These are phyloP conservation scores for Trametes pubescens DNA, from an alignment of 1,284 basidiomycete genomes.

Conservation along the genomic window DNA sequence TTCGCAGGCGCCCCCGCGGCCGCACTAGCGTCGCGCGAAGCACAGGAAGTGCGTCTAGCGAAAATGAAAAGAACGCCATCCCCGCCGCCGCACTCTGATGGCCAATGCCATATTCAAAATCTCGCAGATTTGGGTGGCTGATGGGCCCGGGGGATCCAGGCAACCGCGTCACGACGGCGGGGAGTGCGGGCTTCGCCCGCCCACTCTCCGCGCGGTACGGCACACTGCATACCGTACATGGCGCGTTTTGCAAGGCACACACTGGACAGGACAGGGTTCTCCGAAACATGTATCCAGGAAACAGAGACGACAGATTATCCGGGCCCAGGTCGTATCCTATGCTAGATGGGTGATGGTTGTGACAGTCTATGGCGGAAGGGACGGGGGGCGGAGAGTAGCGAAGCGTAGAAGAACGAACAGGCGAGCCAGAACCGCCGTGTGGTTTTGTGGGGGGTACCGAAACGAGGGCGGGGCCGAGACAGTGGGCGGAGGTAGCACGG, in stretches of 20 bases:
- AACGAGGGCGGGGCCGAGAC: background rate
- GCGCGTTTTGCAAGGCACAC: no score
- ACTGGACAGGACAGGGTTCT: background rate
- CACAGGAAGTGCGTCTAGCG: background rate
- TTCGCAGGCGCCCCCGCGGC: background rate
- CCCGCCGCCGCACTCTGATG: background rate
- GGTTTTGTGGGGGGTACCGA: background rate
- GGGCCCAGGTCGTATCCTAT: slow-evolving; percentile 27
- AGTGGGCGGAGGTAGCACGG: background rate
- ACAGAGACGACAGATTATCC: slow-evolving; percentile 5
- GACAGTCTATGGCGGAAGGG: slow-evolving; percentile 20
- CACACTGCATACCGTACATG: background rate
- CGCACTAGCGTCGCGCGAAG: slow-evolving; percentile 3
- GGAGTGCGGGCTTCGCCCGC: background rate
- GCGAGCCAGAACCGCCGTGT: slow-evolving; percentile 4
- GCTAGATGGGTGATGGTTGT: slow-evolving; percentile 2
- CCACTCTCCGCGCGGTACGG: background rate
- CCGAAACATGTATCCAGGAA: slow-evolving; percentile 8
- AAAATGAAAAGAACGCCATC: slow-evolving; percentile 12
- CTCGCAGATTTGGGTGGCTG: background rate
- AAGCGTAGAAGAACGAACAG: slow-evolving; percentile 12
- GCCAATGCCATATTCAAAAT: background rate
- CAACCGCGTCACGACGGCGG: no score
- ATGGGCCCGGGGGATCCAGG: no score
- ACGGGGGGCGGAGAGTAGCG: slow-evolving; percentile 5